Evolutionary conservation across 495 filamentous ascomycete genomes (phyloP), one percentile per base, ranked within the genome.

Genomic region (Clavariopsis aquatica): DNA sequence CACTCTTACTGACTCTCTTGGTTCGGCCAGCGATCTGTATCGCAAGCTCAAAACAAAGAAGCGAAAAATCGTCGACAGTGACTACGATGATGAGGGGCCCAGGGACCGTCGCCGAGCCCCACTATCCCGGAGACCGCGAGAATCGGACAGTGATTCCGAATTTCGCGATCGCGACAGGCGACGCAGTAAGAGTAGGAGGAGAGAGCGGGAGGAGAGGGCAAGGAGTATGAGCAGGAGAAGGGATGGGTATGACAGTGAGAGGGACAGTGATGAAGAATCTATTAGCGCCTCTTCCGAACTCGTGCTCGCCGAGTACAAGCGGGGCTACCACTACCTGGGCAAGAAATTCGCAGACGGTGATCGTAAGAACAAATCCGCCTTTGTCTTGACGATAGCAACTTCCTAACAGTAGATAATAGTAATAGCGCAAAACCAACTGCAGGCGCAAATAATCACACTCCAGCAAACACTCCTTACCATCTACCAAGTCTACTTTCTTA

Each of bases 11-110:
- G 57, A 61, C 19, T 52, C 64, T n/a, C 62, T 67, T 31, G 52
- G 51, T 22, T 67, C 64, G 10, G 53, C 57, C 23, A 57, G 57
- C 52, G 31, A 57, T 34, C 52, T 67, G 0, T 67, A 67, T 49
- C 49, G 57, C 20, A 67, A 54, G 38, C 56, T 68, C 10, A 72
- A 62, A 49, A 67, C 54, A 60, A 63, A 64, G 60, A 61, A 46
- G 47, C 58, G 71, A 52, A 61, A 34, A 12, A 12, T 34, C 12
- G 4, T n/a, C 5, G 38, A 43, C 12, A 22, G 26, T 6, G 12
- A 9, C 20, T 19, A 49, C 47, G 47, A 49, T 22, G 6, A 7
- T 22, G 19, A 47, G 4, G 17, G 4, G 15, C 17, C 1, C 20
- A 9, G 9, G 7, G 20, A 23, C 2, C 20, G 24, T 9, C 47